phyloP scores from a whole-genome alignment of 2,329 filamentous ascomycete species.

The Monosporascus ibericus region DNA sequence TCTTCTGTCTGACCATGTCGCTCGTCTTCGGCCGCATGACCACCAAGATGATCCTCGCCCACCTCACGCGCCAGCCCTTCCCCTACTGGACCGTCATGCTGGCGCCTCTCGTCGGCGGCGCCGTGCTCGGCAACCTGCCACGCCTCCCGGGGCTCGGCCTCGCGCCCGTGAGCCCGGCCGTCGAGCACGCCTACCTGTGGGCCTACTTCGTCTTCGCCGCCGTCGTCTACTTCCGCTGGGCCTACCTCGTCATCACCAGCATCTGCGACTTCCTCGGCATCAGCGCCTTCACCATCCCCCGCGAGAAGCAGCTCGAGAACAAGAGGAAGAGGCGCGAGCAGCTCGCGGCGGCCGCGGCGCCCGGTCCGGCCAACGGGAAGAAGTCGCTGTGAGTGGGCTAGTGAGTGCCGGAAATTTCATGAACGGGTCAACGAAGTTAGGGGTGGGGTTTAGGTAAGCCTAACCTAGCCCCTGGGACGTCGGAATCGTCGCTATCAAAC shows the following conservation, averaged over 20 bases:
- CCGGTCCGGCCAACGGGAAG: constrained; percentile 19
- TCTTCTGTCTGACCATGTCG: constrained; percentile 91
- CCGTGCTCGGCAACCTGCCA: constrained; percentile 76
- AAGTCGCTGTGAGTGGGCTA: constrained; percentile 18
- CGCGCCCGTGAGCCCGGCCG: constrained; percentile 51
- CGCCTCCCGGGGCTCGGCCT: constrained; percentile 53
- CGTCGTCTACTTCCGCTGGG: constrained; percentile 90
- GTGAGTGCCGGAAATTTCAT: no score
- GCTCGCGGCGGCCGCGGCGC: constrained; percentile 6
- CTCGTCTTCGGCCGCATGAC: constrained; percentile 98
- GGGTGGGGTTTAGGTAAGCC: no score
- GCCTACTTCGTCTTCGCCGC: constrained; percentile 77
- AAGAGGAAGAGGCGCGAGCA: constrained; percentile 29
- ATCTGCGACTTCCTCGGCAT: constrained; percentile 93
- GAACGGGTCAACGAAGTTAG: no score
- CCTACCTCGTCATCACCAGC: constrained; percentile 78
- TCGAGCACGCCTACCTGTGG: constrained; percentile 77
- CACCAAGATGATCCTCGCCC: constrained; percentile 96
- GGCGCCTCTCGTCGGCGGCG: constrained; percentile 78
- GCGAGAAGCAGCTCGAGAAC: constrained; percentile 53
- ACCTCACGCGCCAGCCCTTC: constrained; percentile 88
- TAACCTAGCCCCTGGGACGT: no score
- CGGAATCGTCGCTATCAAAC: no score
- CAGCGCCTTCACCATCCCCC: constrained; percentile 83
- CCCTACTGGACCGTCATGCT: constrained; percentile 95